Evolutionary conservation across 495 filamentous ascomycete species (phyloP).

Genomic region (Lindgomyces ingoldianus): DNA sequence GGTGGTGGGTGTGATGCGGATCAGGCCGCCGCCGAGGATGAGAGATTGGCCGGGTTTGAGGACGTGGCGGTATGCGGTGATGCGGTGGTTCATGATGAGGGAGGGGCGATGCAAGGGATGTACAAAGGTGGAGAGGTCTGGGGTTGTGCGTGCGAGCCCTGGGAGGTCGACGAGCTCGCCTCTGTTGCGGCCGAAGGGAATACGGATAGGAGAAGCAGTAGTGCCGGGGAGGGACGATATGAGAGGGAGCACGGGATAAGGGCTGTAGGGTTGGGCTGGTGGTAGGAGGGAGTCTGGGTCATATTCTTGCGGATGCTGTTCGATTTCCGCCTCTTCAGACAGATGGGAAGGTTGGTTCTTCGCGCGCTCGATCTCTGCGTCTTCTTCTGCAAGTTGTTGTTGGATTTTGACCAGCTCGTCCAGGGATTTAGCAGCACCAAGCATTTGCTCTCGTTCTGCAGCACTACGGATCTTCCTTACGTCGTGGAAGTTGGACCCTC

Average conservation of each 20-base stretch:
- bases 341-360: constrained; percentile 36
- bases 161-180: constrained; percentile 96
- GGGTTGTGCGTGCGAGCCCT: constrained; percentile 70
- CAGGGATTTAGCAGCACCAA: constrained; percentile 10
- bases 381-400: constrained; percentile 29
- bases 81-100: constrained; percentile 74
- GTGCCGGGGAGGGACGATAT: constrained; percentile 88
- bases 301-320: constrained; percentile 34
- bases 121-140: constrained; percentile 64
- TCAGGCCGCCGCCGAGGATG: constrained; percentile 77
- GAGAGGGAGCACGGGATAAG: constrained; percentile 77
- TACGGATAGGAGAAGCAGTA: constrained; percentile 88
- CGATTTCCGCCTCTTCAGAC: constrained; percentile 40
- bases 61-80: constrained; percentile 64
- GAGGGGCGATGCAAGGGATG: constrained; percentile 59
- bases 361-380: constrained; percentile 36
- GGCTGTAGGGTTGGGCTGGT: constrained; percentile 67
- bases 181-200: constrained; percentile 78
- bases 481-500: constrained; percentile 48
- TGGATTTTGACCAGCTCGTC: constrained; percentile 28
- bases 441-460: constrained; percentile 26
- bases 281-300: constrained; percentile 63
- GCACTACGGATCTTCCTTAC: constrained; percentile 35
- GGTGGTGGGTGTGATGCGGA: constrained; percentile 79
- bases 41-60: constrained; percentile 81